Conservation (phyloP, 345 rosid species). For the Lumnitzera racemosa region DNA sequence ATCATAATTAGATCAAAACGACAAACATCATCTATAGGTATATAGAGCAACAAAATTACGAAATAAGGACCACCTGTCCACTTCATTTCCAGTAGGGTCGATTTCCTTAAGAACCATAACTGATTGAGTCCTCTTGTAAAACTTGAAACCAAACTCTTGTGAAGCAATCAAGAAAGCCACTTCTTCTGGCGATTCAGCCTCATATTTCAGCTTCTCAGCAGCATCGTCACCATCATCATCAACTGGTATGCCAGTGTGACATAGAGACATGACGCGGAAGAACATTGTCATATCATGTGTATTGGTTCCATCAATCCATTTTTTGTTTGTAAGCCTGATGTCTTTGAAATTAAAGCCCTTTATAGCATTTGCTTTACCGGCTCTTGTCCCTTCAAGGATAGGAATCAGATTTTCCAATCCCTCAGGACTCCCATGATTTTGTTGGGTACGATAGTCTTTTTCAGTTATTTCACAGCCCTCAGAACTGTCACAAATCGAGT, state of each 20-base stretch:
- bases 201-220: slow-evolving; percentile 44
- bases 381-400: no score
- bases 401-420: no score
- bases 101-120: slow-evolving; percentile 40
- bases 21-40: not conserved
- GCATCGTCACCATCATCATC: slow-evolving; percentile 36
- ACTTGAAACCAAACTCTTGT: slow-evolving; percentile 66
- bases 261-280: slow-evolving; percentile 58
- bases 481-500: slow-evolving; percentile 8
- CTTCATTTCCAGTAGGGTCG: slow-evolving; percentile 30
- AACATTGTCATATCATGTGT: slow-evolving; percentile 44
- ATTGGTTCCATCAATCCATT: slow-evolving; percentile 44
- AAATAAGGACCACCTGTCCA: slow-evolving; percentile 39
- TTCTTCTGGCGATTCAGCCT: slow-evolving; percentile 92
- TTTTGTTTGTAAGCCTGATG: slow-evolving; percentile 42
- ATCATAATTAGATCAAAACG: not conserved
- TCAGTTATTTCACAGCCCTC: not conserved
- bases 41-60: no score
- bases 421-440: no score
- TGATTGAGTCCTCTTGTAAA: slow-evolving; percentile 59
- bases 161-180: slow-evolving; percentile 66
- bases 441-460: no score
- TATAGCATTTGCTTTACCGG: slow-evolving; percentile 14
- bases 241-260: slow-evolving; percentile 67
- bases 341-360: slow-evolving; percentile 70